A percentile compares a stretch with the other conserved stretches of the same genome.
These are phyloP conservation scores for Rhizopus microsporus DNA, from an alignment of 371 early-diverging fungal species.

Conservation along the genomic window DNA sequence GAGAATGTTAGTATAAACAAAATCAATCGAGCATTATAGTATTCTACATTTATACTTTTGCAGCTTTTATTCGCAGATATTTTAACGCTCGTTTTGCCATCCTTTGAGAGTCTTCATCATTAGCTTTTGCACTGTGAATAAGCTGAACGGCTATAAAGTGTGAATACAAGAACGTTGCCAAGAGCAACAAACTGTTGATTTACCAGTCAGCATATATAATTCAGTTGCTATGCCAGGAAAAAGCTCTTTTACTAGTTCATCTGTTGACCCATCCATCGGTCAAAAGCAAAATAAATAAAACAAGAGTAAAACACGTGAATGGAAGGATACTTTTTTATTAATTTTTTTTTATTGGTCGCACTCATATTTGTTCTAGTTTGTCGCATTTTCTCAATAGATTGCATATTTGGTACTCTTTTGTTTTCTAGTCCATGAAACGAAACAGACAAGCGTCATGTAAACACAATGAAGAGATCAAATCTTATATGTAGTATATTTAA, in stretches of 20 bases:
- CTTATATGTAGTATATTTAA: too few species aligned
- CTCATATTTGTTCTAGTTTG: too few species aligned
- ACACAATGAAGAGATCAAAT: too few species aligned
- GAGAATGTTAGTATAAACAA: conserved; percentile 5
- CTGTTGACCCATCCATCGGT: not conserved
- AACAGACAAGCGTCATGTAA: too few species aligned
- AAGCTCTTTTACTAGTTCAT: conserved; percentile 17
- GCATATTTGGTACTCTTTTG: too few species aligned
- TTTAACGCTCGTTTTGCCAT: conserved; percentile 24
- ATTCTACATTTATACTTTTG: conserved; percentile 26
- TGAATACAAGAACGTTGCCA: conserved; percentile 1
- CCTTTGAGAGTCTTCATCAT: not conserved
- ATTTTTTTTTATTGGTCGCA: too few species aligned
- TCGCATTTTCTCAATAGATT: too few species aligned
- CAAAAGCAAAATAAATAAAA: too few species aligned
- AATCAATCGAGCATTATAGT: not conserved
- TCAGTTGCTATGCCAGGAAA: conserved; percentile 25
- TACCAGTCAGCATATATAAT: conserved; percentile 28
- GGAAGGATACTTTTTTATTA: too few species aligned
- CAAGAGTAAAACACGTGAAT: too few species aligned
- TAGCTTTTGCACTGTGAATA: conserved; percentile 13
- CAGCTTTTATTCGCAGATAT: conserved; percentile 31
- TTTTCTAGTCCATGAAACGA: too few species aligned
- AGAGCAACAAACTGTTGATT: not conserved
- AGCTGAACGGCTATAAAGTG: conserved; percentile 24